A percentile compares a stretch with the other conserved stretches of the same genome.
phyloP scores from a whole-genome alignment of 2,329 filamentous ascomycete species.

The Huntiella abstrusa region DNA sequence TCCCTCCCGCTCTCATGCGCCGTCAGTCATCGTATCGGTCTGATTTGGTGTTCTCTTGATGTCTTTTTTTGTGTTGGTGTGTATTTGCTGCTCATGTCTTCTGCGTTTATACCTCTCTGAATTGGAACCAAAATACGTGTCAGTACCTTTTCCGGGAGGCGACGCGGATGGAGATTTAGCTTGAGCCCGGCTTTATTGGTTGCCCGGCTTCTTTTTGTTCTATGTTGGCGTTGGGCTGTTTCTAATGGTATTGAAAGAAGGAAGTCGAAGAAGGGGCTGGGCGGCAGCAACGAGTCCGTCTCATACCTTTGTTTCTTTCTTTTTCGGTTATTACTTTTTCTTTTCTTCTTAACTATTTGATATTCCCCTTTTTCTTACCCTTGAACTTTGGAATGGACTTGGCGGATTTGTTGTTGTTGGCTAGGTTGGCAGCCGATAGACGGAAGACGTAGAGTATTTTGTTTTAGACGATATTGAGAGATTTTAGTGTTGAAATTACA shows the following conservation, averaged over 20 bases:
- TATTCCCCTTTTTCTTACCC: slow-evolving; percentile 9
- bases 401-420: background rate
- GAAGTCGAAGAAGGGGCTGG: background rate
- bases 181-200: slow-evolving; percentile 8
- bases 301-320: background rate
- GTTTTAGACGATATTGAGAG: too few species aligned
- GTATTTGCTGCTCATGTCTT: slow-evolving; percentile 6
- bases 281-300: slow-evolving; percentile 5
- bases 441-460: too few species aligned
- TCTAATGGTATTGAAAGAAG: slow-evolving; percentile 7
- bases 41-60: slow-evolving; percentile 5
- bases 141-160: background rate
- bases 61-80: slow-evolving; percentile 4
- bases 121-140: slow-evolving; percentile 6
- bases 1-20: background rate
- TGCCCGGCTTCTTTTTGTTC: slow-evolving; percentile 8
- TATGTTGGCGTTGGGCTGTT: slow-evolving; percentile 11
- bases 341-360: slow-evolving; percentile 10
- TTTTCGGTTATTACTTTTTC: slow-evolving; percentile 10
- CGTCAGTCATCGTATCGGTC: background rate
- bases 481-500: too few species aligned
- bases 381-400: slow-evolving; percentile 5
- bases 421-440: too few species aligned
- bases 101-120: slow-evolving; percentile 11
- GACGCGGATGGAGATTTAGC: too few species aligned